Percentiles rank a stretch among this genome's conserved stretches.
Evolutionary conservation across 73 alveolate genomes (phyloP).

Genomic region (Paramecium bursaria): DNA sequence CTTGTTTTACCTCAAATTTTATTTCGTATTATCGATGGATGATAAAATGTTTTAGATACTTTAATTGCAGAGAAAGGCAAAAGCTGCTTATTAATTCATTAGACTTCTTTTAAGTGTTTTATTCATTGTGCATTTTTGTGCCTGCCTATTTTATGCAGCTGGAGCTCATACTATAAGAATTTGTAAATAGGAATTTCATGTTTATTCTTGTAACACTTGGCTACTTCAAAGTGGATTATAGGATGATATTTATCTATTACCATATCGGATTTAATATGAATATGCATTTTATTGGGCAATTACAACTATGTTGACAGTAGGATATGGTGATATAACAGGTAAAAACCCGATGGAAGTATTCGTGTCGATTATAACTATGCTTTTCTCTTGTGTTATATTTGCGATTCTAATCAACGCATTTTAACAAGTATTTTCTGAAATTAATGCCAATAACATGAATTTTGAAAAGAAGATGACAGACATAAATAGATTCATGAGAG

Average conservation of each 20-base stretch:
- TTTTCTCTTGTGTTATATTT: slow-evolving; percentile 50
- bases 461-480: slow-evolving; percentile 58
- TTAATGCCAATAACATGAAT: neutral
- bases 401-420: slow-evolving; percentile 43
- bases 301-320: slow-evolving; percentile 55
- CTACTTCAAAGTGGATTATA: slow-evolving; percentile 10
- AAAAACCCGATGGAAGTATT: slow-evolving; percentile 47
- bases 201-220: slow-evolving; percentile 48
- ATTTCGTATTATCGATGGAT: slow-evolving; percentile 3
- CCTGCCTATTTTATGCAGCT: slow-evolving; percentile 55
- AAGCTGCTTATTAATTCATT: slow-evolving; percentile 22
- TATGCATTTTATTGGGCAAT: slow-evolving; percentile 59
- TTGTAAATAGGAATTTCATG: neutral
- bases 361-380: slow-evolving; percentile 43
- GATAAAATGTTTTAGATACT: neutral
- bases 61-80: neutral
- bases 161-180: slow-evolving; percentile 34
- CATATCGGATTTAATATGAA: slow-evolving; percentile 24
- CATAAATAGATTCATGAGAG: slow-evolving; percentile 53
- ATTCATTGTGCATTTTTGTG: slow-evolving; percentile 16
- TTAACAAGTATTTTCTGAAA: slow-evolving; percentile 43
- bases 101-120: slow-evolving; percentile 23
- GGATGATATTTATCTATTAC: slow-evolving; percentile 50
- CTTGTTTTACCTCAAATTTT: slow-evolving; percentile 25
- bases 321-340: slow-evolving; percentile 59